Evolutionary conservation across 2,329 filamentous ascomycete species (phyloP), one percentile per base, ranked within the genome.

Genomic region (Fusarium sororula): DNA sequence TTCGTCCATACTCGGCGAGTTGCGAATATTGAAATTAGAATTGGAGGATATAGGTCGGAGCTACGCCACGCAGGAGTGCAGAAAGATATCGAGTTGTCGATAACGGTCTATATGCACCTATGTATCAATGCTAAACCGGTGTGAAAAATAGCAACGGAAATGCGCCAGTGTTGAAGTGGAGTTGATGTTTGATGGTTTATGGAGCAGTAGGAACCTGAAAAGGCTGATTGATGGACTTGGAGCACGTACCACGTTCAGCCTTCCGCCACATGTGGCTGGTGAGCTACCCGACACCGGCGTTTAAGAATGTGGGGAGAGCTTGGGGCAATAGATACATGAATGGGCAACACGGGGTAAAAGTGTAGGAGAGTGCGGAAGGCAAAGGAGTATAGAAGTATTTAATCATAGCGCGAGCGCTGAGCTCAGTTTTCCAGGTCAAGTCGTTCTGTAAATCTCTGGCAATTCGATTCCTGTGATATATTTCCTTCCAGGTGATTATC

Each of bases 1-100:
- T 79, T 96, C 94, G 75, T 93, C 90, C 94, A 97, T 73, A 59
- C 50, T 55, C 59, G 61, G 61, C 60, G 42, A 71, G 37, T 47
- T 66, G 30, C 42, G 54, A 62, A 56, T 39, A 44, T 73, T 45
- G 39, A 50, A 26, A 41, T 51, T n/a, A 32, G 55, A 45, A 7
- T 44, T 54, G 54, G 17, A 15, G 14, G 30, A 15, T 47, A 42
- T 39, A 18, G 54, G 37, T 57, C 15, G 42, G 26, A 45, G n/a
- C 47, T n/a, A 44, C 45, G 24, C 48, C 44, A 20, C 37, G 44
- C 38, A 20, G 38, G 18, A 37, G 26, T 37, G n/a, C 48, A n/a
- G 18, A 41, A 44, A 28, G 51, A 15, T 38, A 39, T 30, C 47
- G n/a, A 6, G 18, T 18, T 53, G 39, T 35, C n/a, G 32, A 56